Base-by-base conservation (phyloP, 305 asterid species). In the Withania somnifera region DNA sequence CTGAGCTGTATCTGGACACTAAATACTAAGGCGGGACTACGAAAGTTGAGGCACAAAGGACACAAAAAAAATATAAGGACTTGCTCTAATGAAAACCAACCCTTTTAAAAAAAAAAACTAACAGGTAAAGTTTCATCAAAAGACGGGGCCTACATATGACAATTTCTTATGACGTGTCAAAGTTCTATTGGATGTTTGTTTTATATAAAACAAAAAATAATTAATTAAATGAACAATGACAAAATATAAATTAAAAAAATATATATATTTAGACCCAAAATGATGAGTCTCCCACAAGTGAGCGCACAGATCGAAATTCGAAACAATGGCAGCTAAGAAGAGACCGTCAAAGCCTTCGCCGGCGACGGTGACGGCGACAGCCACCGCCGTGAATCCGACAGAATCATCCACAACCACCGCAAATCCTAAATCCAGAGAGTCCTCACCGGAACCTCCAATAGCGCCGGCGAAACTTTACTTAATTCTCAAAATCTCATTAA, bases 271-370 rank as follows among this genome's bases (percentile, higher is more conserved):
- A 45, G 20, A 56, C 20, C 76, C 36, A 40, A 19, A 40, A 24
- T 45, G 54, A 45, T 10, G n/a, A 42, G 20, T 40, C 34, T 56
- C 77, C 11, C 78, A 22, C 40, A 51, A 34, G 53, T 60, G 9
- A n/a, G n/a, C 11, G 42, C 42, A 32, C 20, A 67, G 77, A 13
- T 22, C 9, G 10, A 14, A 14, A 38, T 14, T 8, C n/a, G 7
- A 64, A 80, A 78, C 84, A 83, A 93, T 92, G 97, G 89, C 91
- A 38, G 87, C 90, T 52, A 87, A 84, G 87, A 92, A 79, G 83
- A 91, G 96, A 87, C 84, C 85, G 81, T 60, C 91, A 64, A 67
- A 85, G 20, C 82, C 60, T n/a, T 14, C 71, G 45, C 32, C 57
- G 81, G 50, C 77, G 57, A 40, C 82, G 11, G 64, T 58, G 45